Base-by-base conservation (phyloP, 441 rosid species). In the Sinapis alba region DNA sequence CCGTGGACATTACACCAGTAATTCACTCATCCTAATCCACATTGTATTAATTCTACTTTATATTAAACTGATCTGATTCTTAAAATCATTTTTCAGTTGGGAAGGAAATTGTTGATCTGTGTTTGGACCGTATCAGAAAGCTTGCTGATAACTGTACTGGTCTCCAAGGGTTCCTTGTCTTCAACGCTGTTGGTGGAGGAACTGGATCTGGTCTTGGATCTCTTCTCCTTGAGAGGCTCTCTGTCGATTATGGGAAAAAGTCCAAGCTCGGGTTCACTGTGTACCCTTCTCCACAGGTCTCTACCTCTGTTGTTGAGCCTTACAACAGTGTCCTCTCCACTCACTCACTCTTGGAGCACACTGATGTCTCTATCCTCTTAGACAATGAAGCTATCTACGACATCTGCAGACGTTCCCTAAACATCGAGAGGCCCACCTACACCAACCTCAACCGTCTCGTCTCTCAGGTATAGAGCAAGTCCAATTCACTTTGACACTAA, bases 321-420 rank as follows among this genome's bases (percentile, higher is more conserved):
- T 86, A 84, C 78, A 86, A 86, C 82, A 84, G 88, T 81, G 88
- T 86, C 59, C 85, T 84, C 38, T 86, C 88, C 1, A 83, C 89
- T 27, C 89, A 85, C 76, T 85, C 87, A 10, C 80, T 85, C 18
- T 41, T 83, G 75, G 89, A 85, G 20, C 89, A 85, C 81, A 85
- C 89, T 10, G 89, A 85, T 78, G 91, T 89, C 1, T 82, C 94
- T 4, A 89, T 90, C 65, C 90, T 89, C 50, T 92, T 89, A 2
- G 92, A 90, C 61, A 90, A 89, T 20, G 94, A 90, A 76, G 94
- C 97, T 45, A 90, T 90, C 58, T 90, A 90, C 79, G 94, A 90
- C 21, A 90, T 90, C 84, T 90, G 94, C 81, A 87, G 90, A 83
- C 89, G 90, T 36, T 89, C 94, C 10, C 86, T 90, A 26, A 80